phyloP scores from a whole-genome alignment of 805 yeast genomes.

The Myxozyma melibiosi region DNA sequence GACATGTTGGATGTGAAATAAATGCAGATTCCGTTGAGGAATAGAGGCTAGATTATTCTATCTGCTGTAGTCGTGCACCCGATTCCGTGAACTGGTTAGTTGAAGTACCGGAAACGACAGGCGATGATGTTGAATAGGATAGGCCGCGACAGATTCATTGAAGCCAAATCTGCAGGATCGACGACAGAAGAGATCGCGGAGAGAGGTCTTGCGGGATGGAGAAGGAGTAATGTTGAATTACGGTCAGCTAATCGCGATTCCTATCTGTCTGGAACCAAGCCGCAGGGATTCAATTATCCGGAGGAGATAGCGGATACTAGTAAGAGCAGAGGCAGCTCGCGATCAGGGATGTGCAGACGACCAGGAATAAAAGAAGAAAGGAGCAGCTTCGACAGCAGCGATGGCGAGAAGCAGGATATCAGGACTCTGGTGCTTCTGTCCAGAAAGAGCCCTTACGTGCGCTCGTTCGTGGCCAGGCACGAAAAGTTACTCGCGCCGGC shows the following conservation, averaged over 20 bases:
- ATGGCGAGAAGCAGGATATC: too few relatives aligned
- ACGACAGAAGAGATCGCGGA: too few relatives aligned
- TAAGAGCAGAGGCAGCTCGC: background rate
- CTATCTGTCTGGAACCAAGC: background rate
- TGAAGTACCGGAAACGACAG: background rate
- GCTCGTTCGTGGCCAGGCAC: background rate
- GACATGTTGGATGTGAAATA: background rate
- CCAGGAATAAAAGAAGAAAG: too few relatives aligned
- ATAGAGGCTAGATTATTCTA: background rate
- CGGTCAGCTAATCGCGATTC: background rate
- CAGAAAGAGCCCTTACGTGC: background rate
- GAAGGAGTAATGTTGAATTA: background rate
- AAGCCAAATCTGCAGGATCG: background rate
- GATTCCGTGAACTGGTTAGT: background rate
- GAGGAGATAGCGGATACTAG: too few relatives aligned
- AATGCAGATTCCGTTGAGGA: constrained; percentile 6
- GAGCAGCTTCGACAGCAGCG: too few relatives aligned
- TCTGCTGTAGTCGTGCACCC: background rate
- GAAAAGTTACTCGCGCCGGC: too few relatives aligned
- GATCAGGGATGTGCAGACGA: background rate
- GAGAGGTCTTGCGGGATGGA: background rate
- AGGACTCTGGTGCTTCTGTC: too few relatives aligned
- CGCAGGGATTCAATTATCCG: too few relatives aligned
- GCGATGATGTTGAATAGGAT: background rate
- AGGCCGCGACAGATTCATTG: background rate